These are phyloP conservation scores for Saitozyma podzolica DNA, from an alignment of 768 basidiomycete genomes.

Conservation along the genomic window DNA sequence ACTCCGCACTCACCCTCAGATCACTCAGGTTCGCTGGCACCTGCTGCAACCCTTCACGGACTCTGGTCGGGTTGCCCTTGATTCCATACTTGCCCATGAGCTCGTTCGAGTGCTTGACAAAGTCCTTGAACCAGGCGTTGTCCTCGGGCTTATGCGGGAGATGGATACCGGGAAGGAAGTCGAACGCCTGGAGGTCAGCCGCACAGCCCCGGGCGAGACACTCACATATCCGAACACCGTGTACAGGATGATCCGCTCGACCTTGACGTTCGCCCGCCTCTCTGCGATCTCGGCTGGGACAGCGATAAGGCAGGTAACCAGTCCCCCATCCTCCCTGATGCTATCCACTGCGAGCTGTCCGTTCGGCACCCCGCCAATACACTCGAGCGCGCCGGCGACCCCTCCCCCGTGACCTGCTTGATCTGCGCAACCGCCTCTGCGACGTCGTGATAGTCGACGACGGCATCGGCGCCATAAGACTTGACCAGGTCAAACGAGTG, in stretches of 20 bases:
- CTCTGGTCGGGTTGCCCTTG: constrained; percentile 31
- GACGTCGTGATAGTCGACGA: constrained; percentile 55
- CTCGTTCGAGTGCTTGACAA: constrained; percentile 13
- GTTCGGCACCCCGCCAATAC: constrained; percentile 29
- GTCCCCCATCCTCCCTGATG: constrained; percentile 25
- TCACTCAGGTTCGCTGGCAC: constrained; percentile 26
- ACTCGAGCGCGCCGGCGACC: constrained; percentile 31
- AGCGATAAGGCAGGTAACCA: constrained; percentile 25
- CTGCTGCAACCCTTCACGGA: constrained; percentile 47
- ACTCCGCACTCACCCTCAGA: constrained; percentile 21
- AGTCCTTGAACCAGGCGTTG: constrained; percentile 20
- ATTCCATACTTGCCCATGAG: constrained; percentile 33
- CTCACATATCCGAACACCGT: constrained; percentile 34
- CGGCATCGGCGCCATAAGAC: constrained; percentile 53
- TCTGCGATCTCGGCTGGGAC: constrained; percentile 21
- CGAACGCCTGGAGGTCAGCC: constrained; percentile 28
- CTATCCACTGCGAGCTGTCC: constrained; percentile 24
- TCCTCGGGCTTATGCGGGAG: constrained; percentile 29
- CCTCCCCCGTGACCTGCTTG: constrained; percentile 31
- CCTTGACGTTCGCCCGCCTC: constrained; percentile 22
- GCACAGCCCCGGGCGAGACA: neutral
- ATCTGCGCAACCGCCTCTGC: constrained; percentile 33
- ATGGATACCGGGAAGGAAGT: constrained; percentile 23
- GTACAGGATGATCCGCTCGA: constrained; percentile 34
- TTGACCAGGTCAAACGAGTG: constrained; percentile 53